Base-by-base conservation (phyloP, 2,329 filamentous ascomycete species). In the Fusarium beomiforme region DNA sequence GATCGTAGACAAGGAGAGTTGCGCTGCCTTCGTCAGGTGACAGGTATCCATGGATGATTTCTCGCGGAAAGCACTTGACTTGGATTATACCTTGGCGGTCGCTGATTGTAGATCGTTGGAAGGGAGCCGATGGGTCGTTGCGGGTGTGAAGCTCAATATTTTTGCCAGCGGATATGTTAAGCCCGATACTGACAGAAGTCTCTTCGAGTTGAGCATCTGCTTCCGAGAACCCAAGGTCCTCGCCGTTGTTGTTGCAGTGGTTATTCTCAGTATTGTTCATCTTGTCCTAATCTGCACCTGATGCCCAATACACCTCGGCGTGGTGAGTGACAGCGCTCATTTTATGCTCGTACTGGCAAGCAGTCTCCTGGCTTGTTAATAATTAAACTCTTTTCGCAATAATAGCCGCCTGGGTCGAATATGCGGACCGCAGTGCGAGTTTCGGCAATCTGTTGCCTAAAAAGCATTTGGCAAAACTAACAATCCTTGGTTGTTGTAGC, bases 91-190 rank as follows among this genome's bases (percentile, higher is more conserved):
- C 43, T 44, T 51, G 62, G 16, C 50, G 33, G 19, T 62, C 58
- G 12, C 36, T 65, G 9, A 51, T 39, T 14, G 58, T 65, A 16
- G 37, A 10, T 62, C 70, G 67, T 34, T 78, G 77, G 10, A 67
- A 75, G 1, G 74, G 75, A 10, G 47, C 47, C 3, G 59, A 46
- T 11, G 69, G 75, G 42, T 75, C 66, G 24, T 77, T 77, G 21
- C 67, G 69, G 21, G 66, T 72, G 17, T 71, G 69, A 53, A 73
- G 76, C n/a, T 67, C 69, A 36, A 70, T 75, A 13, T 69, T 58
- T 2, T 54, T 43, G 16, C 69, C 71, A 24, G 67, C 70, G 1
- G 57, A 57, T 44, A 69, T 73, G 50, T 67, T 66, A 29, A 74
- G 23, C 8, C 62, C 64, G 37, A 74, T 71, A 34, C 49, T 69